Base-by-base conservation (phyloP, 176 grass and related monocot genomes). In the Pontederia crassipes region DNA sequence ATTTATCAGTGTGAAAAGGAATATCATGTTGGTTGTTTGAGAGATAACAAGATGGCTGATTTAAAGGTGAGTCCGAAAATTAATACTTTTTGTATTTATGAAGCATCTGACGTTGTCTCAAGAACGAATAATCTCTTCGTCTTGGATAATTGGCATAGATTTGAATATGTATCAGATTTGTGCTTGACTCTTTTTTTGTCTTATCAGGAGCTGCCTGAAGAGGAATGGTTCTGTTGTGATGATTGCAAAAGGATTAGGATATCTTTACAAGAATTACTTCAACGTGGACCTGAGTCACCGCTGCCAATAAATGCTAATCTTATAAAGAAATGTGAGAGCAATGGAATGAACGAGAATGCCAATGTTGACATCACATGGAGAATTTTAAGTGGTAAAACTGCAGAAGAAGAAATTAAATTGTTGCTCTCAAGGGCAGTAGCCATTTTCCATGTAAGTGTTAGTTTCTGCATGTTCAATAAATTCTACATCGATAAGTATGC, bases 11-110 rank as follows among this genome's bases (percentile, higher is more conserved):
- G 93, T 28, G 87, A 89, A 65, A 97, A 80, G 80, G 93, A 97
- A 70, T 97, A 88, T 72, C 87, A 92, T 68, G 87, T 97, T 56
- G 87, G 93, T 32, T 97, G 93, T 61, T 66, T 97, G 67, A 91
- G 74, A 74, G 93, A 97, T 55, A 72, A 80, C 62, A 78, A 72
- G 17, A 85, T 92, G 87, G 84, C 84, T 76, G 87, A 97, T 72
- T 71, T 97, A 55, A 88, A 69, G 93, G 93, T 97, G 70, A 72
- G 16, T 78, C 1, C 60, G 6, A 12, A 15, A 40, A 3, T 63
- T 17, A 14, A 46, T 13, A n/a, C n/a, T 26, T 47, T 28, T 12
- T 15, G 8, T 17, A 10, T 32, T 26, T 10, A 48, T 27, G 11
- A 13, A 9, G 13, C n/a, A 18, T 8, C 35, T 18, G 12, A 29